A percentile compares a stretch with the other conserved stretches of the same genome.
Conservation (phyloP, 441 rosid genomes). For the Euphorbia corollata region DNA sequence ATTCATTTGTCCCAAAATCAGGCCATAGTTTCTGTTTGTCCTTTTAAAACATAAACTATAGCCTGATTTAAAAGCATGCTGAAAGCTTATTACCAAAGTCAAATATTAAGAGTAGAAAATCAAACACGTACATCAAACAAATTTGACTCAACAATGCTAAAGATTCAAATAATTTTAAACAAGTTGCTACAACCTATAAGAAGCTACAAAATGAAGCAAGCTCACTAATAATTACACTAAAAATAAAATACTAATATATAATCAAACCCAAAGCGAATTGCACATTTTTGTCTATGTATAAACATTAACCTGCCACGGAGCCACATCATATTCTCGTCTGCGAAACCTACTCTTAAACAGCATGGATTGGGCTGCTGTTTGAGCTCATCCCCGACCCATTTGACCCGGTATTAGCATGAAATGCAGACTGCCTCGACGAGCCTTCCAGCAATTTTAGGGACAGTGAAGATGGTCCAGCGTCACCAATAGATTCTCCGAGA, state of each 20-base stretch:
- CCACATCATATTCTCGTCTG: slow-evolving; percentile 19
- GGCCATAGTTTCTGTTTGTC: too few species aligned
- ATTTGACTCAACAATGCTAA: background rate
- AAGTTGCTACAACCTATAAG: slow-evolving; percentile 29
- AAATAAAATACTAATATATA: slow-evolving; percentile 15
- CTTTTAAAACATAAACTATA: too few species aligned
- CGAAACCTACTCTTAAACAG: slow-evolving; percentile 35
- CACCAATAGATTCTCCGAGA: slow-evolving; percentile 38
- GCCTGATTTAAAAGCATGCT: too few species aligned
- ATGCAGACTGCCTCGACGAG: slow-evolving; percentile 68
- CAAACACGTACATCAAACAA: background rate
- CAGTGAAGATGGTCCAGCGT: slow-evolving; percentile 43
- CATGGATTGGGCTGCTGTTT: slow-evolving; percentile 53
- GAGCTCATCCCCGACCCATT: slow-evolving; percentile 40
- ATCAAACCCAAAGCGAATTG: slow-evolving; percentile 24
- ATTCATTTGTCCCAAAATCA: too few species aligned
- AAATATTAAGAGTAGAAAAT: background rate
- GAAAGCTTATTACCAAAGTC: too few species aligned
- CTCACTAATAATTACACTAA: slow-evolving; percentile 17
- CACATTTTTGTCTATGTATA: slow-evolving; percentile 33
- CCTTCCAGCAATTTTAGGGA: slow-evolving; percentile 60
- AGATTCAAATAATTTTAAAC: slow-evolving; percentile 36
- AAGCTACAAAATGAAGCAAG: slow-evolving; percentile 22
- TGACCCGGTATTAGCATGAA: slow-evolving; percentile 50
- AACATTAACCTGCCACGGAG: slow-evolving; percentile 25